A percentile compares a stretch with the other conserved stretches of the same genome.
Conservation (phyloP, 805 yeast genomes). For the Priceomyces castillae region DNA sequence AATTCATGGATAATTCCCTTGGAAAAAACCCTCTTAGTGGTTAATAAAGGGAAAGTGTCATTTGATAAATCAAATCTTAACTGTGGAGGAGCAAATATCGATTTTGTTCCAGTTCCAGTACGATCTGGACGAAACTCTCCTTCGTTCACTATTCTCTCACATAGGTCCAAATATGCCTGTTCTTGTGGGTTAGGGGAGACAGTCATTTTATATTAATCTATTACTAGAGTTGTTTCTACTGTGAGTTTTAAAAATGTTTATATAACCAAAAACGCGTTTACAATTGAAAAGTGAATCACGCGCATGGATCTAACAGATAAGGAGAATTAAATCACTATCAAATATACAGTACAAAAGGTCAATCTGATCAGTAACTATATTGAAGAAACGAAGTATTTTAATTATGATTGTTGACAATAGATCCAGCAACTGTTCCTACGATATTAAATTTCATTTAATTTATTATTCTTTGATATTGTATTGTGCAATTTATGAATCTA, state of each 20-base stretch:
- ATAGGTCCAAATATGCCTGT: slow-evolving; percentile 81
- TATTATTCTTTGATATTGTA: too few relatives aligned
- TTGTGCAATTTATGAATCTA: too few relatives aligned
- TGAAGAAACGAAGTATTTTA: too few relatives aligned
- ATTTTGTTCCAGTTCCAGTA: slow-evolving; percentile 94
- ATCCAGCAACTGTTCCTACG: too few relatives aligned
- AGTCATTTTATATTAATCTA: slow-evolving; percentile 16
- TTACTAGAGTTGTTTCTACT: neutral
- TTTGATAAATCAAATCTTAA: slow-evolving; percentile 73
- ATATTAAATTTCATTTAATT: too few relatives aligned
- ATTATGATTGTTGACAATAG: too few relatives aligned
- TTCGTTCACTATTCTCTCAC: slow-evolving; percentile 67
- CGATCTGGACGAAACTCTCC: slow-evolving; percentile 95
- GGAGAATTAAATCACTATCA: too few relatives aligned
- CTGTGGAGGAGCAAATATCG: slow-evolving; percentile 95
- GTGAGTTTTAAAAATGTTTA: neutral
- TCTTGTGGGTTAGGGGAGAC: slow-evolving; percentile 54
- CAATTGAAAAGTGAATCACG: neutral
- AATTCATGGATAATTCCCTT: slow-evolving; percentile 87
- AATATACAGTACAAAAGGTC: too few relatives aligned
- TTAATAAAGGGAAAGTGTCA: slow-evolving; percentile 79
- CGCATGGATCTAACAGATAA: too few relatives aligned
- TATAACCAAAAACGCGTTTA: neutral
- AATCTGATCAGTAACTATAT: too few relatives aligned
- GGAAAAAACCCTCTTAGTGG: slow-evolving; percentile 90